Base-by-base conservation (phyloP, 108 stramenopile genomes). In the Epipyxis sp. region DNA sequence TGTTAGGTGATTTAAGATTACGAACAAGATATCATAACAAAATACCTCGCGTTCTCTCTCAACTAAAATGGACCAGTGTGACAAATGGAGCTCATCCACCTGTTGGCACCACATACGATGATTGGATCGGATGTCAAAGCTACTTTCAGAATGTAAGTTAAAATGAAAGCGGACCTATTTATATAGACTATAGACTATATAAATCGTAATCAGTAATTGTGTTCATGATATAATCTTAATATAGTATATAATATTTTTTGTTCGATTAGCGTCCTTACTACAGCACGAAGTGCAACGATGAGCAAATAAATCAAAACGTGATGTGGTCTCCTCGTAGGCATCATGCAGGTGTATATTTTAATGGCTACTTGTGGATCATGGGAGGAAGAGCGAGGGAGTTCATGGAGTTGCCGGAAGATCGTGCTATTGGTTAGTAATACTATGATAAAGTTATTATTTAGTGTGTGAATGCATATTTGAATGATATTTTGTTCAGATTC, bases 281-380 rank as follows among this genome's bases (percentile, higher is more conserved):
- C n/a, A n/a, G n/a, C n/a, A n/a, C n/a, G n/a, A n/a, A n/a, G n/a
- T n/a, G n/a, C n/a, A n/a, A n/a, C n/a, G n/a, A n/a, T n/a, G n/a
- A n/a, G n/a, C n/a, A n/a, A n/a, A n/a, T n/a, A n/a, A n/a, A n/a
- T n/a, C 82, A 81, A 27, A 88, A 88, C 43, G 90, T 89, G 77
- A 90, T 90, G 91, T 91, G 91, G 91, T 88, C 88, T 1, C 90
- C 91, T 1, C 85, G 90, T 32, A 67, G 89, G 27, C 83, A 87
- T 41, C 86, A 84, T 34, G 87, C 84, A 6, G 88, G 89, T 41
- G 86, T 86, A 46, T 83, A 84, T 71, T 69, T 85, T 40, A 79
- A 76, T 59, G 77, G 74, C 6, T 86, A 86, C 37, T 78, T 92
- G 35, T 83, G 83, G 74, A 89, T 92, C 39, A 69, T 91, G 74